phyloP scores from a whole-genome alignment of 345 rosid genomes.

The Linum tenue region DNA sequence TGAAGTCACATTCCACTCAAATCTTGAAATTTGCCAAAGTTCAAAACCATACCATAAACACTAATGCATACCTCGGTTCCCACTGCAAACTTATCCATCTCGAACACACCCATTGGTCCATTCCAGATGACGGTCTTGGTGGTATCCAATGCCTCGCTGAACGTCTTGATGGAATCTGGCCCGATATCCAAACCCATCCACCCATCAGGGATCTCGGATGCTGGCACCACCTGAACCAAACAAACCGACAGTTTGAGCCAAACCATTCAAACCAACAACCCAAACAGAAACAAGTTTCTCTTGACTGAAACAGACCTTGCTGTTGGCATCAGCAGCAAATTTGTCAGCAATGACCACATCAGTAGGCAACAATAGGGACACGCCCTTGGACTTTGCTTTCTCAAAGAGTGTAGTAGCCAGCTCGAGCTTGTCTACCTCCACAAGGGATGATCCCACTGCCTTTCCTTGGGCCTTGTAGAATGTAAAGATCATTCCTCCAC shows the following conservation, averaged over 20 bases:
- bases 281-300: not conserved
- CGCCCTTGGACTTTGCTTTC: conserved; percentile 92
- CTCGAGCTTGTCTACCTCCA: conserved; percentile 88
- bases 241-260: not conserved
- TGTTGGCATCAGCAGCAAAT: conserved; percentile 83
- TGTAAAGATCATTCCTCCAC: conserved; percentile 98
- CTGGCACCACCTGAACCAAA: conserved; percentile 58
- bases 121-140: conserved; percentile 87
- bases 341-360: conserved; percentile 89
- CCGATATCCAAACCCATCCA: conserved; percentile 98
- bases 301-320: conserved; percentile 44
- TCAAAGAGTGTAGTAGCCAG: conserved; percentile 71
- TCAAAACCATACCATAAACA: not conserved
- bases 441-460: conserved; percentile 77
- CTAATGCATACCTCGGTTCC: conserved; percentile 66
- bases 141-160: conserved; percentile 53
- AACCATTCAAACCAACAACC: not conserved
- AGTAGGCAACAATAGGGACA: conserved; percentile 66
- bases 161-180: conserved; percentile 68
- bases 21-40: not conserved
- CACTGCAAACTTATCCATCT: conserved; percentile 76
- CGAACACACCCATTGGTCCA: conserved; percentile 98
- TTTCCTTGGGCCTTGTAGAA: conserved; percentile 96
- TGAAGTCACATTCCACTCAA: not conserved
- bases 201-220: conserved; percentile 69